Evolutionary conservation across 2,329 filamentous ascomycete species (phyloP), one percentile per base, ranked within the genome.

Genomic region (Claviceps fusiformis): DNA sequence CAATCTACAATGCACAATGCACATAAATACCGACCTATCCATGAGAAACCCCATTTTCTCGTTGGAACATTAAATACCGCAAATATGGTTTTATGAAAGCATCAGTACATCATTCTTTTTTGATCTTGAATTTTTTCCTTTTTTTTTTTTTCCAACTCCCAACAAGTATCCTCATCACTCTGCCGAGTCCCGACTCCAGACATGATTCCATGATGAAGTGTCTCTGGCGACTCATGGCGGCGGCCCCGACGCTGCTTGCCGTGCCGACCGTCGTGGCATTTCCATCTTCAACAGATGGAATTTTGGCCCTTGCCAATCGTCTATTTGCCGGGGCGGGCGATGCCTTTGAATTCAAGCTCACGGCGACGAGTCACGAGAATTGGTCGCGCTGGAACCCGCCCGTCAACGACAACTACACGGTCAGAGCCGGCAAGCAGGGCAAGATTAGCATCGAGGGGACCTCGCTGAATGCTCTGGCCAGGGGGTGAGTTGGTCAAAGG

Each of bases 311-410:
- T 13, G 61, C 59, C 2, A 53, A 59, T 45, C 59, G 60, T 17
- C 52, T 60, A 19, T 53, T 62, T 7, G 24, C 57, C 29, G 57
- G 55, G 6, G 54, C 57, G 8, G 55, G 55, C 33, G 49, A 56
- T 24, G 33, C 47, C 1, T 61, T 62, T 45, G 54, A 57, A 41
- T 60, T 62, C 49, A 49, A 47, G 8, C 50, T 62, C 27, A 59
- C 59, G 1, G 31, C 47, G 5, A 13, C 51, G 39, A 17, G 4
- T 13, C 43, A 57, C 13, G 56, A 56, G 10, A 53, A 54, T 11
- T 61, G 56, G 59, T 62, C 61, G 39, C 58, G 61, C 10, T 61
- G 58, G 58, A 60, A 62, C 27, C 52, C 51, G 19, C 57, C 60
- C 2, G 39, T 47, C 17, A 61, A 61, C 13, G 61, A 62, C 51